These are phyloP conservation scores for Monilinia aucupariae DNA, from an alignment of 2,329 filamentous ascomycete species.

Conservation along the genomic window DNA sequence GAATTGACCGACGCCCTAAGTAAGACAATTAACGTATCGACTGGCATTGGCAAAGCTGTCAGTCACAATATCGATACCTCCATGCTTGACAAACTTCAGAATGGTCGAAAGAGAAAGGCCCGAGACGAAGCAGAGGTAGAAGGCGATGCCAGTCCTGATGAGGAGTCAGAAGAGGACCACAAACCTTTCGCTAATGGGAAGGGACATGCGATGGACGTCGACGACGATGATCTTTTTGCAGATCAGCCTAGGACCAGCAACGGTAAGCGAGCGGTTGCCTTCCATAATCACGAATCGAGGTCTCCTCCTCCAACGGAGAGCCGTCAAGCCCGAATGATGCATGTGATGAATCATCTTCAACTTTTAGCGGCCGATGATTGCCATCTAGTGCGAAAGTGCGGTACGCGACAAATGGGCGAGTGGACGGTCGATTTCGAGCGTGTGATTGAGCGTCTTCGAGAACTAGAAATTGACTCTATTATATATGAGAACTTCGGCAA, in stretches of 20 bases:
- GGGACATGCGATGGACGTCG: conserved; percentile 16
- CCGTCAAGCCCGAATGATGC: conserved; percentile 44
- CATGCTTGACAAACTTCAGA: conserved; percentile 46
- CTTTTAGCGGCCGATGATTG: conserved; percentile 64
- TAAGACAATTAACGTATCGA: conserved; percentile 47
- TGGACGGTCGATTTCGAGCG: conserved; percentile 82
- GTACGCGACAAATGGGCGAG: conserved; percentile 57
- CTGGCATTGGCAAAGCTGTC: conserved; percentile 52
- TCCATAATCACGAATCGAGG: conserved; percentile 41
- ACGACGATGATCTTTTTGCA: conserved; percentile 25
- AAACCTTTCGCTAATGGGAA: conserved; percentile 20
- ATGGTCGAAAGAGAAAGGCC: conserved; percentile 26
- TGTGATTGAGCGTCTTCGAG: conserved; percentile 64
- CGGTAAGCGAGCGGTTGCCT: conserved; percentile 41
- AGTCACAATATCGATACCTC: conserved; percentile 43
- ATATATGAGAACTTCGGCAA: conserved; percentile 73
- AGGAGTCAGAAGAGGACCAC: conserved; percentile 22
- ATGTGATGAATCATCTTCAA: conserved; percentile 68
- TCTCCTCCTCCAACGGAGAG: conserved; percentile 11
- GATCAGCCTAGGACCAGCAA: conserved; percentile 2
- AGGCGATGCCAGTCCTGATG: conserved; percentile 28
- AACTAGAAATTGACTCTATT: conserved; percentile 74
- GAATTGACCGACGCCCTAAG: conserved; percentile 53
- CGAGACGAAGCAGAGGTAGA: conserved; percentile 27
- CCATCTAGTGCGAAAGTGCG: conserved; percentile 63